Evolutionary conservation across 192 early-diverging fungal species (phyloP).

Genomic region (Backusella liffmaniae): DNA sequence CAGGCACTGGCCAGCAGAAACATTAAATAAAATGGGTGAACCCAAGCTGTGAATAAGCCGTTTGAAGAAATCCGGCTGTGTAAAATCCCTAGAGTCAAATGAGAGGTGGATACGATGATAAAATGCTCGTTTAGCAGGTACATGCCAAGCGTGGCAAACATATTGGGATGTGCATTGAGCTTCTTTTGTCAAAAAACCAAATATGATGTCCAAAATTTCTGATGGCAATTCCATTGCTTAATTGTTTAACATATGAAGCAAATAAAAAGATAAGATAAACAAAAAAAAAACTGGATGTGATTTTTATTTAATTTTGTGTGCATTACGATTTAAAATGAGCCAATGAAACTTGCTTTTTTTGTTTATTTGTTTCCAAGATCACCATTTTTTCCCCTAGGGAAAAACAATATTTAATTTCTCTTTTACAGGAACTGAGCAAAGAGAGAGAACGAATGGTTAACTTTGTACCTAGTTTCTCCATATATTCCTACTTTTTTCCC

Average conservation of each 20-base stretch:
- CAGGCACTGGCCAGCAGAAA: background rate
- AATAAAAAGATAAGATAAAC: constrained; percentile 8
- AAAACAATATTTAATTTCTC: background rate
- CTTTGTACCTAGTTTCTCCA: background rate
- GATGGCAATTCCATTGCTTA: background rate
- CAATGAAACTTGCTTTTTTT: background rate
- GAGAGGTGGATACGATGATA: background rate
- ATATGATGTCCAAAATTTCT: background rate
- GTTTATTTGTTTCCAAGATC: background rate
- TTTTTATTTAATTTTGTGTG: background rate
- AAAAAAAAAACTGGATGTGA: background rate
- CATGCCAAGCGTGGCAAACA: background rate
- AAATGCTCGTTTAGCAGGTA: background rate
- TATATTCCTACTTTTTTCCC: background rate
- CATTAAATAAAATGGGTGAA: background rate
- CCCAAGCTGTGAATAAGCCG: background rate
- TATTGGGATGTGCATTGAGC: background rate
- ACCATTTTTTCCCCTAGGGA: background rate
- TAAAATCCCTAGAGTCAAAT: background rate
- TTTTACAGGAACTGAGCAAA: background rate
- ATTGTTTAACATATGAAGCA: background rate
- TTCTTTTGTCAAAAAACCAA: background rate
- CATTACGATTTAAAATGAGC: background rate
- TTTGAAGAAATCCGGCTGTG: background rate
- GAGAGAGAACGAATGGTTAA: background rate